Base-by-base conservation (phyloP, 192 early-diverging fungal species). In the Entomortierella beljakovae region DNA sequence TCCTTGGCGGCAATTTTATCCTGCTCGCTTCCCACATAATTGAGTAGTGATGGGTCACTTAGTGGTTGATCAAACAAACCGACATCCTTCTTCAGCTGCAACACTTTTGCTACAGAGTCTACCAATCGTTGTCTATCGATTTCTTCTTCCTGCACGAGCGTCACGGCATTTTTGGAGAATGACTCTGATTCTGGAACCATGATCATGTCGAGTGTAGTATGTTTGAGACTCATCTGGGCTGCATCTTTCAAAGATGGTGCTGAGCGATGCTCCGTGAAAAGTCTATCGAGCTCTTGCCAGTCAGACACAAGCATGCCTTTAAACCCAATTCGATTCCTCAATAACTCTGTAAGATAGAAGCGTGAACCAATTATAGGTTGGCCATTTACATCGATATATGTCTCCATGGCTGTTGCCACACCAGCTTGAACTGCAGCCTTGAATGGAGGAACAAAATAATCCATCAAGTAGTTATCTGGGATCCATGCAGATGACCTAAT, bases 61-160 rank as follows among this genome's bases (percentile, higher is more conserved):
- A 60, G 16, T 6, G 75, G 75, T 26, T 79, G 43, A 1, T 79
- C 61, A 50, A 91, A 87, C 11, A 91, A 57, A 0, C 90, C 90
- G 6, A 91, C 58, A 66, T 91, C 90, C 70, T 91, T 91, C 69
- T 91, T 91, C 25, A 89, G 73, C 71, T 91, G 90, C 52, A 91
- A 64, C 2, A 91, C 57, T 49, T 85, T 82, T 2, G 74, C 87
- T 11, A 81, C 88, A 6, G 87, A 87, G 29, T 85, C 83, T 15
- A 88, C 83, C 9, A 89, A 53, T 6, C 88, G 65, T 2, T 42
- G 10, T n/a, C 76, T 81, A 0, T 80, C 26, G 8, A 91, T 46
- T 10, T 23, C n/a, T 6, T 80, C 81, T 34, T 57, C 64, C 1
- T 70, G 38, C 0, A 91, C 87, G 0, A 91, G 76, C 0, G 61